Conservation (phyloP, 768 basidiomycete species). For the Dictyophora rubrovolvata region DNA sequence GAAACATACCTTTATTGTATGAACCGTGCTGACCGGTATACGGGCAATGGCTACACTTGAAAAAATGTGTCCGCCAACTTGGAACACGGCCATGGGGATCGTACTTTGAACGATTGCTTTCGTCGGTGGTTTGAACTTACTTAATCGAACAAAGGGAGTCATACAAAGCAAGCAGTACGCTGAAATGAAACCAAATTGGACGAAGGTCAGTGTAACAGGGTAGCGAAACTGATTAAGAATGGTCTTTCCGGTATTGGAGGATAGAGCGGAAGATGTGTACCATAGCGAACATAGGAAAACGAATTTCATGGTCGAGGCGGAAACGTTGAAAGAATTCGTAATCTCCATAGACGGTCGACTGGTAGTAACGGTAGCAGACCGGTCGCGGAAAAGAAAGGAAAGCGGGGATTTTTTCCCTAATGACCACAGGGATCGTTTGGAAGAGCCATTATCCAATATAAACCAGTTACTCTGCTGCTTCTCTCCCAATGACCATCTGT, state of each 20-base stretch:
- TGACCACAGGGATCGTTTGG: background rate
- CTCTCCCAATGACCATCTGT: background rate
- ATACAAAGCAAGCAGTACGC: constrained; percentile 78
- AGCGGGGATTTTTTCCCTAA: background rate
- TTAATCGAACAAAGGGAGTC: constrained; percentile 59
- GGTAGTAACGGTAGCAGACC: background rate
- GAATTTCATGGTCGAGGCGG: constrained; percentile 39
- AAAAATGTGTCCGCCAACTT: constrained; percentile 96
- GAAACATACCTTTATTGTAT: constrained; percentile 87
- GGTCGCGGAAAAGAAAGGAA: background rate
- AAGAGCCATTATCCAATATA: background rate
- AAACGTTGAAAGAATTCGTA: background rate
- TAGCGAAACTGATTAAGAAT: constrained; percentile 89
- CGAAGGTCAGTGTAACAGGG: constrained; percentile 93
- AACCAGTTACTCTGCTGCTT: background rate
- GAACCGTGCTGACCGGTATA: constrained; percentile 94
- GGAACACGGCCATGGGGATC: constrained; percentile 93
- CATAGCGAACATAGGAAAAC: constrained; percentile 78
- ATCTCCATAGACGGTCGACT: background rate
- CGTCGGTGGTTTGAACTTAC: constrained; percentile 61
- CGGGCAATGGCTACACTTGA: constrained; percentile 95
- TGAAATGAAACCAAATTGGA: constrained; percentile 95
- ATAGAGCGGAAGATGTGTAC: constrained; percentile 89
- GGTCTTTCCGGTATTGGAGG: constrained; percentile 93
- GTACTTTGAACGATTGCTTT: constrained; percentile 65